phyloP scores from a whole-genome alignment of 1,284 basidiomycete genomes.

The Pterulicium gracile region DNA sequence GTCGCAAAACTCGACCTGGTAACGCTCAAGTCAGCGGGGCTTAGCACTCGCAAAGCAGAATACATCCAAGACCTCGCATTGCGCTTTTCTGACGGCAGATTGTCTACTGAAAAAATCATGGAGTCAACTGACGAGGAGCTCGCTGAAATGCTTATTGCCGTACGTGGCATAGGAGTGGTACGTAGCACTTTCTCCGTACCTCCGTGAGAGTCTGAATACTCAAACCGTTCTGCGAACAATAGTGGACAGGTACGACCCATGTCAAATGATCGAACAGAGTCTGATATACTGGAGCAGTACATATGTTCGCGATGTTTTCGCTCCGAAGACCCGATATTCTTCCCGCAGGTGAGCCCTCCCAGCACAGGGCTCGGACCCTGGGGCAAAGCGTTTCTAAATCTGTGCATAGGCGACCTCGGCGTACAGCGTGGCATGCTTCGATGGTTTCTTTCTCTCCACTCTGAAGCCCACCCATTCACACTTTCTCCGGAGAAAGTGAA shows the following conservation, averaged over 20 bases:
- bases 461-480: slow-evolving; percentile 34
- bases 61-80: slow-evolving; percentile 73
- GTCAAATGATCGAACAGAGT: neutral
- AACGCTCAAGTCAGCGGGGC: slow-evolving; percentile 57
- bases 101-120: slow-evolving; percentile 63
- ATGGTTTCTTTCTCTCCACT: slow-evolving; percentile 66
- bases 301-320: slow-evolving; percentile 89
- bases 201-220: no score
- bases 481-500: slow-evolving; percentile 43
- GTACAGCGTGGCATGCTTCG: slow-evolving; percentile 70
- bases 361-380: no score
- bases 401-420: slow-evolving; percentile 61
- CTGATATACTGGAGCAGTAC: slow-evolving; percentile 30
- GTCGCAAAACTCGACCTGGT: slow-evolving; percentile 50
- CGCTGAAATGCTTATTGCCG: slow-evolving; percentile 61
- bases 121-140: slow-evolving; percentile 68
- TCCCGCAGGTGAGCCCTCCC: slow-evolving; percentile 47
- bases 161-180: slow-evolving; percentile 69
- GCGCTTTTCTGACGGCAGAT: slow-evolving; percentile 67
- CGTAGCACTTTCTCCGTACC: slow-evolving; percentile 9
- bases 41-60: slow-evolving; percentile 77
- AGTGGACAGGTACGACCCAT: slow-evolving; percentile 17
- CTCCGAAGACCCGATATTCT: slow-evolving; percentile 75
- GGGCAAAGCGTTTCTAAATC: no score
- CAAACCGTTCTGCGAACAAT: no score